A percentile compares a stretch with the other conserved stretches of the same genome.
Evolutionary conservation across 2,329 filamentous ascomycete genomes (phyloP).

Genomic region (Microdochium nivale): DNA sequence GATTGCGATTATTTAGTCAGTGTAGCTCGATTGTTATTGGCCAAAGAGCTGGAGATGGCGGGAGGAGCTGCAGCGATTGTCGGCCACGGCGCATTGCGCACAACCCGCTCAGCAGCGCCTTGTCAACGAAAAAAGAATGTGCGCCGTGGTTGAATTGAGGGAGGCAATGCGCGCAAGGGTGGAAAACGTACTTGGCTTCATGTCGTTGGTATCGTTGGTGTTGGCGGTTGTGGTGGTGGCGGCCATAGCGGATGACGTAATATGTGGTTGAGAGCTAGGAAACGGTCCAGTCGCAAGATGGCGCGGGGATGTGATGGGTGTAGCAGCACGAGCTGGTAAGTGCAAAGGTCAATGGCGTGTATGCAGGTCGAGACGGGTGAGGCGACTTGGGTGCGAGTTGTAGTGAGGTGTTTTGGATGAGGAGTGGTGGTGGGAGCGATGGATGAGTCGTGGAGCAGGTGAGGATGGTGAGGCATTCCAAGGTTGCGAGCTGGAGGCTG

Average conservation of each 20-base stretch:
- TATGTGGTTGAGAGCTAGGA: background rate
- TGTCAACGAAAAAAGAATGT: background rate
- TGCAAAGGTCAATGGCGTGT: background rate
- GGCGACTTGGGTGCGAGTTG: background rate
- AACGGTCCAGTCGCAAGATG: background rate
- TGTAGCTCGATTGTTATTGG: background rate
- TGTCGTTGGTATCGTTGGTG: background rate
- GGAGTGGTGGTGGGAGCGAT: background rate
- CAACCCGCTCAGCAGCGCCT: too few relatives aligned
- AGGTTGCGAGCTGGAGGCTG: background rate
- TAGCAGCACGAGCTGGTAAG: background rate
- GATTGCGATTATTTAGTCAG: background rate
- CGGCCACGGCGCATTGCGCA: background rate
- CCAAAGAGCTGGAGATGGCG: background rate
- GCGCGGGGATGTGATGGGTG: background rate
- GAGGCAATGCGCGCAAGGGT: background rate
- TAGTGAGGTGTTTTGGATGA: background rate
- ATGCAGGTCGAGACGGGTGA: background rate
- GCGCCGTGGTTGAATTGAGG: background rate
- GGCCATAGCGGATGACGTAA: background rate
- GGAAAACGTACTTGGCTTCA: background rate
- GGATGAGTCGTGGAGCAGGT: background rate
- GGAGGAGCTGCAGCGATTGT: background rate
- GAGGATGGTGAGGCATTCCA: background rate
- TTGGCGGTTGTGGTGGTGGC: background rate